A percentile compares a stretch with the other conserved stretches of the same genome.
Conservation (phyloP, 768 basidiomycete species). For the Phylloporus sp. region DNA sequence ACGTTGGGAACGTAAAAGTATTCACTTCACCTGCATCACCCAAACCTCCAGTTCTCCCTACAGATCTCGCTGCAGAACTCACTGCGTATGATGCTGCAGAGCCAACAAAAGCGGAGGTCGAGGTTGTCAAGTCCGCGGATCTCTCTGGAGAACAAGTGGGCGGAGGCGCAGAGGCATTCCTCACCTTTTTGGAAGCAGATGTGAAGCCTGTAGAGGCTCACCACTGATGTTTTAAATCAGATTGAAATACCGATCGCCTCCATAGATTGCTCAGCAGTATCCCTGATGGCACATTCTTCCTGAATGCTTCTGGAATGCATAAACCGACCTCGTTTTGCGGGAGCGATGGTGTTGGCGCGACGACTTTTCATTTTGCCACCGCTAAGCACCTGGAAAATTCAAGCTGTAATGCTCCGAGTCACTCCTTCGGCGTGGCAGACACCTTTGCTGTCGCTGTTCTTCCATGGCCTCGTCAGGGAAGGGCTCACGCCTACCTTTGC, state of each 20-base stretch:
- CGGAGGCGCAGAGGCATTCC: conserved; percentile 68
- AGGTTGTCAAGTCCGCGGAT: conserved; percentile 29
- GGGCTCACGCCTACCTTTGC: too few species aligned
- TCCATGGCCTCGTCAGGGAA: too few species aligned
- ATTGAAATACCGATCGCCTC: conserved; percentile 2
- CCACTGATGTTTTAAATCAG: conserved; percentile 32
- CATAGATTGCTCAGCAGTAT: conserved; percentile 15
- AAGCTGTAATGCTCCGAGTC: background rate
- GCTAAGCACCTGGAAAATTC: background rate
- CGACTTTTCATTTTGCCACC: background rate
- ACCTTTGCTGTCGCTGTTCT: too few species aligned
- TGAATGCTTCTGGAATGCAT: background rate
- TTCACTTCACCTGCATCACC: conserved; percentile 76
- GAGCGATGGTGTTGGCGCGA: background rate
- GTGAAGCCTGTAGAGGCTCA: conserved; percentile 63
- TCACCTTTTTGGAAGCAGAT: conserved; percentile 79
- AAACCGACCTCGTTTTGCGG: background rate
- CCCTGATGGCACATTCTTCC: background rate
- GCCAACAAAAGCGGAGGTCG: conserved; percentile 51
- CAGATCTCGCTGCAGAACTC: conserved; percentile 86
- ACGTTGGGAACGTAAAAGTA: conserved; percentile 80
- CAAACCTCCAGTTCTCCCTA: conserved; percentile 68
- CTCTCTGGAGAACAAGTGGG: conserved; percentile 22
- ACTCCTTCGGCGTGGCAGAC: too few species aligned
- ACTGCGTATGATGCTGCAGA: conserved; percentile 81